Base-by-base conservation (phyloP, 306 rosid genomes). In the Abrus pulchellus region DNA sequence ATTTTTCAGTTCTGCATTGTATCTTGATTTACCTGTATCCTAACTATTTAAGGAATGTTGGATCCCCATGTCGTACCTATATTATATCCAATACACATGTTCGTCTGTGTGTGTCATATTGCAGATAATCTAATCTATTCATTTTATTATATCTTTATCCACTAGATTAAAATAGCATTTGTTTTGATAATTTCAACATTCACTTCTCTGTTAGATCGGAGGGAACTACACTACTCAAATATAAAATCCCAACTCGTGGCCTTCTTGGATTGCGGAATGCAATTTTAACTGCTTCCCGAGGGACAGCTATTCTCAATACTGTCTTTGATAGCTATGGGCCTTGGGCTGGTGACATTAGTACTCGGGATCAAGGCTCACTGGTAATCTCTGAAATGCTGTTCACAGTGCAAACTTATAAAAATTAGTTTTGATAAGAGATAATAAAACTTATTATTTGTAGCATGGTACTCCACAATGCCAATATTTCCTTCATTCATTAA, bases 231-330 rank as follows among this genome's bases (percentile, higher is more conserved):
- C 76, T 88, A 7, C 86, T 95, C 78, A 95, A 90, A 82, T 95
- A 95, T 87, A 95, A 90, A 91, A 95, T 95, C 82, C 99, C 99
- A 64, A 95, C 98, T 5, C 98, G 97, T 83, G 99, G 99, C 74
- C 99, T 95, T 82, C 92, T 93, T 34, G 98, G 99, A 78, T 78
- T 95, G 80, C 83, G 99, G 74, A 95, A 95, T 87, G 93, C 99
- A 77, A 93, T 95, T 84, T 90, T 93, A 86, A 95, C 99, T 71
- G 99, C 98, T 82, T 91, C 97, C 73, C 93, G 98, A 64, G 99
- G 99, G 75, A 95, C 98, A 10, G 99, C 99, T 30, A 89, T 93
- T 82, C 98, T 95, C 83, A 95, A 93, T 86, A 95, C 99, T 57
- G 36, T 91, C 72, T 95, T 95, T 75, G 99, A 95, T 56, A 78